A percentile compares a stretch with the other conserved stretches of the same genome.
Evolutionary conservation across 2,329 filamentous ascomycete genomes (phyloP).

Genomic region (Aspergillus sp.): DNA sequence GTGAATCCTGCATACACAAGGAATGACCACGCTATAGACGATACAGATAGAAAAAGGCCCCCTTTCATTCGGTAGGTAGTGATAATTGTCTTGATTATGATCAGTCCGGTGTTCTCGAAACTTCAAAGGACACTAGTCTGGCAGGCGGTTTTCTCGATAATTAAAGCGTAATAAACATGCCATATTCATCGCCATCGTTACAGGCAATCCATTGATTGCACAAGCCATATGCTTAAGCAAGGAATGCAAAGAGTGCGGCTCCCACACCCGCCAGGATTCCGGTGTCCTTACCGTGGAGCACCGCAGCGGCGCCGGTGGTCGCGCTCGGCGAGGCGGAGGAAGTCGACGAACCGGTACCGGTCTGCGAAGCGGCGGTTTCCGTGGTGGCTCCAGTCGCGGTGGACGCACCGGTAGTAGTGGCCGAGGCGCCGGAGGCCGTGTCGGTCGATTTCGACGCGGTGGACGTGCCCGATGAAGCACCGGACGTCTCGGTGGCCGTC

Average conservation of each 20-base stretch:
- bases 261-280: slow-evolving; percentile 29
- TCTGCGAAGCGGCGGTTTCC: slow-evolving; percentile 10
- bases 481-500: slow-evolving; percentile 15
- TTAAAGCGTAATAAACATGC: too few relatives aligned
- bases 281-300: slow-evolving; percentile 21
- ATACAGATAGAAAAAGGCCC: background rate
- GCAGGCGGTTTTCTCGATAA: background rate
- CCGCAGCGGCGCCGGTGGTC: slow-evolving; percentile 17
- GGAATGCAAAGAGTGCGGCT: slow-evolving; percentile 28
- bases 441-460: background rate
- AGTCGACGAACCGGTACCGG: background rate
- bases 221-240: slow-evolving; percentile 18
- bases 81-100: background rate
- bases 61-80: background rate
- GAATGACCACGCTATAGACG: background rate
- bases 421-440: slow-evolving; percentile 2
- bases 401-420: slow-evolving; percentile 10
- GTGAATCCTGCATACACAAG: slow-evolving; percentile 2
- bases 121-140: background rate
- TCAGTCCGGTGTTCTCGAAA: too few relatives aligned
- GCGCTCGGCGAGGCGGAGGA: slow-evolving; percentile 16
- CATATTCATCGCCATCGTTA: background rate
- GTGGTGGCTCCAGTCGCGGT: background rate
- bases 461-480: slow-evolving; percentile 4
- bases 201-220: background rate